Conservation (phyloP, 1,284 basidiomycete species). For the Rugosomyces carneus region DNA sequence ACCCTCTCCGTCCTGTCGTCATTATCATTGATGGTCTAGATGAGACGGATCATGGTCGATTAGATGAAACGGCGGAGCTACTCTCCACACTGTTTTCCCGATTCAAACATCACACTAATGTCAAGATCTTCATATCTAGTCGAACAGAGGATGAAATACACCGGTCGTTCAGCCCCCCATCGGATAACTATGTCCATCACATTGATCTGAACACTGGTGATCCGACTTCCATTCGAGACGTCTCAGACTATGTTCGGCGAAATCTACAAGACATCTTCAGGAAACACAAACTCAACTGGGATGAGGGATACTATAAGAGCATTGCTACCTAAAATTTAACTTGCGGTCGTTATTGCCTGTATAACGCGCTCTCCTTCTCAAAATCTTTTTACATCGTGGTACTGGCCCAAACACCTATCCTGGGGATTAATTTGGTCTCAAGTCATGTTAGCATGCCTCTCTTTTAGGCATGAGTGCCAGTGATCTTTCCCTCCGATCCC, state of each 20-base stretch:
- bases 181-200: conserved; percentile 3
- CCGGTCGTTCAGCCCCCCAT: conserved; percentile 5
- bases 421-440: too few relatives aligned
- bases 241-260: conserved; percentile 3
- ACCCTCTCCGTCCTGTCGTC: conserved; percentile 7
- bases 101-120: conserved; percentile 6
- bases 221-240: conserved; percentile 11
- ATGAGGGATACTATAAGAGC: too few relatives aligned
- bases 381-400: too few relatives aligned
- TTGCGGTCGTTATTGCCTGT: too few relatives aligned
- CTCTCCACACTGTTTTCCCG: conserved; percentile 8
- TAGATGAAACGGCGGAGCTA: conserved; percentile 7
- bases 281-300: conserved; percentile 3
- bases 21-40: too few relatives aligned
- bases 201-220: conserved; percentile 9
- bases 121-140: conserved; percentile 15
- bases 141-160: conserved; percentile 13
- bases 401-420: too few relatives aligned
- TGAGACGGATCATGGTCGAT: conserved; percentile 8
- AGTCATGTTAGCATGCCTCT: too few relatives aligned
- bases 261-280: conserved; percentile 2
- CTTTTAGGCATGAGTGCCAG: too few relatives aligned
- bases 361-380: too few relatives aligned
- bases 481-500: background rate
- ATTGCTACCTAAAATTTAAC: too few relatives aligned